A percentile compares a stretch with the other conserved stretches of the same genome.
Evolutionary conservation across 108 stramenopile genomes (phyloP).

Genomic region (Epithemia pelagica): DNA sequence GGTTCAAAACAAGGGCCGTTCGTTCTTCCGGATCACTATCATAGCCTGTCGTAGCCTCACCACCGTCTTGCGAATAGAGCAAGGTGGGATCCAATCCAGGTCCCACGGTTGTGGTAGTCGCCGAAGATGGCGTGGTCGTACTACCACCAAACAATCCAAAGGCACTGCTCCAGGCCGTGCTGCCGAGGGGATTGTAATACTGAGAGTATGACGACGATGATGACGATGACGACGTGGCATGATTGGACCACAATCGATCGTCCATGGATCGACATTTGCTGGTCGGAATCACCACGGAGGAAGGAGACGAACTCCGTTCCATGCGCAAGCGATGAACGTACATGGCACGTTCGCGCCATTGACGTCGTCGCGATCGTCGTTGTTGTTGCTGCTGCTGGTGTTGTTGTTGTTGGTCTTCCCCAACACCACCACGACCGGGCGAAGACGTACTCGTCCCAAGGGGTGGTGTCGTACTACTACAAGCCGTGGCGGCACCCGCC

Average conservation of each 20-base stretch:
- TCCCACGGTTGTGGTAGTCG: neutral
- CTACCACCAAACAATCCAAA: neutral
- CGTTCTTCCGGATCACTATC: slow-evolving; percentile 6
- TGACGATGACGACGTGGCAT: neutral
- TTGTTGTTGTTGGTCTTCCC: no score
- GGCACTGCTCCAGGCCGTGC: neutral
- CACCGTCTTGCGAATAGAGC: neutral
- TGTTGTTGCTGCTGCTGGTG: neutral
- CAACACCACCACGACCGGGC: no score
- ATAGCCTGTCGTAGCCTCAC: neutral
- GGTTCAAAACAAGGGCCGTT: neutral
- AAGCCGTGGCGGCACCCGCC: neutral
- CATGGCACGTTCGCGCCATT: neutral
- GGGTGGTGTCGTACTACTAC: neutral
- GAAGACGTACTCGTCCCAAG: neutral
- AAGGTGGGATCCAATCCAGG: neutral
- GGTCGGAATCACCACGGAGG: neutral
- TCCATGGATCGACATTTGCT: neutral
- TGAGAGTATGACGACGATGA: no score
- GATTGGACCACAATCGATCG: neutral
- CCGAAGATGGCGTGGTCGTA: no score
- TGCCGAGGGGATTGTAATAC: no score
- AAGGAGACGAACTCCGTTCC: neutral
- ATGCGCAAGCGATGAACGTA: neutral
- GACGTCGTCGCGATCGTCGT: neutral